phyloP scores from a whole-genome alignment of 345 rosid genomes.

The Eucalyptus pumila region DNA sequence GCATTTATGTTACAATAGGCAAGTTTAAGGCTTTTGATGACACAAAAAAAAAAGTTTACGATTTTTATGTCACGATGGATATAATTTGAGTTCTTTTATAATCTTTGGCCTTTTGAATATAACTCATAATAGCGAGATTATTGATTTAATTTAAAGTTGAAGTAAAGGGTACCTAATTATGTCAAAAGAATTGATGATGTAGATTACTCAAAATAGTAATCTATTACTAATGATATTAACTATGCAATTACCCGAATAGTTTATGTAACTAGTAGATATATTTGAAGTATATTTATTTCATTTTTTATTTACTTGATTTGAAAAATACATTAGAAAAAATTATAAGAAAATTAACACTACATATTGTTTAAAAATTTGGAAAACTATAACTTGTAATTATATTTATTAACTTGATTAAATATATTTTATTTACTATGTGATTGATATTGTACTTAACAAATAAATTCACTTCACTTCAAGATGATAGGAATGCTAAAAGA shows the following conservation, averaged over 20 bases:
- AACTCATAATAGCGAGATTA: neutral
- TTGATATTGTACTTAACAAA: neutral
- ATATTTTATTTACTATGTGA: too few species aligned
- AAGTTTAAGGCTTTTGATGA: neutral
- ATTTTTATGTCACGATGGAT: neutral
- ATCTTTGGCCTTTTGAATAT: neutral
- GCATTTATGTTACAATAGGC: fast-evolving
- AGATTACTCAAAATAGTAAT: neutral
- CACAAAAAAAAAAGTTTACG: fast-evolving
- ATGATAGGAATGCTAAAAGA: neutral
- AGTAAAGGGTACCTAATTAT: neutral
- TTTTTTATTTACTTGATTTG: neutral
- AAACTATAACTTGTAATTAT: neutral
- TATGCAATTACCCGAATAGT: neutral
- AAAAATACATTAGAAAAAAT: neutral
- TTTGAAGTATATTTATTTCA: neutral
- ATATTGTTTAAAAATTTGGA: too few species aligned
- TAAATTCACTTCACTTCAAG: too few species aligned
- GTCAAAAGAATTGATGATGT: neutral
- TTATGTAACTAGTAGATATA: neutral
- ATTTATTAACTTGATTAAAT: neutral
- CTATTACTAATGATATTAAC: neutral
- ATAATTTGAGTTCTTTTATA: neutral
- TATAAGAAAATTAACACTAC: too few species aligned
- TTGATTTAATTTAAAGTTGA: neutral